These are phyloP conservation scores for Ensete glaucum DNA, from an alignment of 176 grass and related monocot species.

Conservation along the genomic window DNA sequence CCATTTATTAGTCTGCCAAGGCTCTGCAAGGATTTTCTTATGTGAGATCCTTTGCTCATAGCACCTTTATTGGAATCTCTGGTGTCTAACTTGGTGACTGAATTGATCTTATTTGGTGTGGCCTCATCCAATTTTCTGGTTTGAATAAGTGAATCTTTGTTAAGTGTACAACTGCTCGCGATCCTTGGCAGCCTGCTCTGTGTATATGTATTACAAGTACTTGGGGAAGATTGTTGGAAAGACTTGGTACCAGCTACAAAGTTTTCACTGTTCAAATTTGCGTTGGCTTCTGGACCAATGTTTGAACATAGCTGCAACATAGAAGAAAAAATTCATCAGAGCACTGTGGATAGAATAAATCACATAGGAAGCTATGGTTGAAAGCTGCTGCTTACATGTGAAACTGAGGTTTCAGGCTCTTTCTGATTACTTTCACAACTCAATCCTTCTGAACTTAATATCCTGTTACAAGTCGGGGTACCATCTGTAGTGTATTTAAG, in stretches of 20 bases:
- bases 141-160: constrained; percentile 35
- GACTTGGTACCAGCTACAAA: constrained; percentile 26
- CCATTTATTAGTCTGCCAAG: constrained; percentile 77
- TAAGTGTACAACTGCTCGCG: constrained; percentile 35
- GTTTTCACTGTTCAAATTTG: constrained; percentile 25
- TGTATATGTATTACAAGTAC: constrained; percentile 19
- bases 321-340: not conserved
- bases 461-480: not conserved
- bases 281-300: not conserved
- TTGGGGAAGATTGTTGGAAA: constrained; percentile 22
- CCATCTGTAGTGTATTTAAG: constrained; percentile 28
- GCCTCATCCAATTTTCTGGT: constrained; percentile 30
- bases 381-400: not conserved
- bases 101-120: constrained; percentile 18
- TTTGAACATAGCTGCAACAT: not conserved
- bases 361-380: not conserved
- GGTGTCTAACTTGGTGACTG: constrained; percentile 34
- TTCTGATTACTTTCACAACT: not conserved
- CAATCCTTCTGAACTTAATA: constrained; percentile 7
- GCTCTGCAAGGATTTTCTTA: constrained; percentile 82
- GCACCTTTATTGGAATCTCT: constrained; percentile 29
- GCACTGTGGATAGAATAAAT: not conserved
- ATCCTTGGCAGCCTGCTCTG: constrained; percentile 7
- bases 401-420: not conserved
- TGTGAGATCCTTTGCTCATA: constrained; percentile 52